Evolutionary conservation across 768 basidiomycete genomes (phyloP), one percentile per base, ranked within the genome.

Genomic region (Termitomyces sp.): DNA sequence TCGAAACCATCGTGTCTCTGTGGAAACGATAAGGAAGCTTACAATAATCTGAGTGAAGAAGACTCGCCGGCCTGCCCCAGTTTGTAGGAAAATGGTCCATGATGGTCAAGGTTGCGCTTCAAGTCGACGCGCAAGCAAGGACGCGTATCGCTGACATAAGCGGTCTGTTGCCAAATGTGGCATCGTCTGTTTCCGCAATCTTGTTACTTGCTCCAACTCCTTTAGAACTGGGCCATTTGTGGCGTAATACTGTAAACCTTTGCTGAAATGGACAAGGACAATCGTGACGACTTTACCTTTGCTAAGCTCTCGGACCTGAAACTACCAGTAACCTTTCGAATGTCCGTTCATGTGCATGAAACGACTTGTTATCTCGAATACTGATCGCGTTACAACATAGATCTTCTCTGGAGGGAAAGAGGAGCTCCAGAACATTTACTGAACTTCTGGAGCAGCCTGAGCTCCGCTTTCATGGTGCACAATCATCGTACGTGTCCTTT

Each of bases 231-330:
- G 16, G 8, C 37, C 37, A n/a, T 44, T 24, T 24, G 37, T 51
- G 28, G 33, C 56, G 47, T 28, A 51, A 20, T 39, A 26, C 6
- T 29, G 8, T 22, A 28, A 10, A 49, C 12, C 7, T 42, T 16
- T 13, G 5, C 8, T 22, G 18, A 15, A 0, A 81, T 82, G 80
- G 80, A 82, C 65, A 81, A 80, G 61, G 80, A 81, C 65, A 75
- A 84, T 66, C 79, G 88, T 36, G 90, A 94, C 64, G 94, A 97
- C 70, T 92, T 94, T 65, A 94, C 92, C 2, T 97, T 96, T 68
- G 94, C 93, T 6, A 88, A 88, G 68, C 83, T 94, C 20, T 90
- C 90, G 54, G 91, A 95, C 70, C 81, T 97, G 59, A 94, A 92
- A 69, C 72, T 92, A 8, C 92, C 90, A 2, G 83, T 96, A 10